These are phyloP conservation scores for Nicotiana sylvestris DNA, from an alignment of 257 asterid species.

Conservation along the genomic window DNA sequence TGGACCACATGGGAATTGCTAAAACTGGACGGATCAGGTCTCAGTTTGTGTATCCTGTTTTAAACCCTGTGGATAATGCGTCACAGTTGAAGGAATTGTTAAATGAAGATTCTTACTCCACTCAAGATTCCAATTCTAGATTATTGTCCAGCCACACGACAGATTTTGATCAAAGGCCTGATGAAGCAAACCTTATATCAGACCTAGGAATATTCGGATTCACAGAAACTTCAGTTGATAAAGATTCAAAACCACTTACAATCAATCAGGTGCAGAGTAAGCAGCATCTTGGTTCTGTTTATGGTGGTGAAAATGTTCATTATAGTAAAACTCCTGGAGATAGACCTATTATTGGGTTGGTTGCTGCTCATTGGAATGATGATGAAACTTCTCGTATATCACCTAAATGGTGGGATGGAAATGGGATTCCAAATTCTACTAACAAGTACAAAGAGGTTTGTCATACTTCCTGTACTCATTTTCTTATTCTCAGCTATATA, in stretches of 20 bases:
- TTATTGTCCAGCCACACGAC: conserved; percentile 10
- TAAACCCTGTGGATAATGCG: conserved; percentile 40
- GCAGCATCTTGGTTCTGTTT: conserved; percentile 18
- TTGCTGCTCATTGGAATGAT: conserved; percentile 87
- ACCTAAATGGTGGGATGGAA: conserved; percentile 87
- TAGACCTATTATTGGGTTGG: conserved; percentile 91
- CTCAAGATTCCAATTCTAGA: conserved; percentile 10
- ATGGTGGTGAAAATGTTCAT: conserved; percentile 24
- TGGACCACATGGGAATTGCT: conserved; percentile 38
- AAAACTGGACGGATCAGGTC: conserved; percentile 53
- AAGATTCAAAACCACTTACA: conserved; percentile 44
- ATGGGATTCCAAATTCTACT: conserved; percentile 93
- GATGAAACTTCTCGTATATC: conserved; percentile 47
- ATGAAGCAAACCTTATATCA: conserved; percentile 22
- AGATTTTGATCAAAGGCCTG: conserved; percentile 24
- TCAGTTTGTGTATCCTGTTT: conserved; percentile 55
- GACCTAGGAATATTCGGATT: conserved; percentile 9
- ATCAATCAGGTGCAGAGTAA: conserved; percentile 25
- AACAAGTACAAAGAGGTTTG: conserved; percentile 91
- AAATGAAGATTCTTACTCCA: conserved; percentile 34
- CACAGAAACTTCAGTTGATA: conserved; percentile 24
- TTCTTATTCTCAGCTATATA: neutral
- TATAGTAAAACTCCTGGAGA: conserved; percentile 46
- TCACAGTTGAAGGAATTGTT: conserved; percentile 39
- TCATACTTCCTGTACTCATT: neutral